A percentile compares a stretch with the other conserved stretches of the same genome.
Conservation (phyloP, 306 rosid species). For the Morella rubra region DNA sequence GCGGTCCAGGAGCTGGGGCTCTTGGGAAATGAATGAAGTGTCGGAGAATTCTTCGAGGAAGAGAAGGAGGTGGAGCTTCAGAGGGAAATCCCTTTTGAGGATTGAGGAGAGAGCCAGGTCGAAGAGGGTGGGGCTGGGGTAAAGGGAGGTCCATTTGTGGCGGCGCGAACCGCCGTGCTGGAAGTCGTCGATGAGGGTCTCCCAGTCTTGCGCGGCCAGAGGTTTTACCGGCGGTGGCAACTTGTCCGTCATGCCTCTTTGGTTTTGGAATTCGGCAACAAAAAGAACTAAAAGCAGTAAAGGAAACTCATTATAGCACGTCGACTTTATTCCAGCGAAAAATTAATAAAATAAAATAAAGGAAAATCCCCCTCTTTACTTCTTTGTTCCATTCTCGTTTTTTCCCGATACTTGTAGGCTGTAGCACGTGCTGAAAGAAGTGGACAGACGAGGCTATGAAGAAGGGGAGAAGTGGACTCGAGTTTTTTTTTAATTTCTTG, state of each 20-base stretch:
- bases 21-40: constrained; percentile 31
- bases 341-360: neutral
- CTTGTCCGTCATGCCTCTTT: constrained; percentile 44
- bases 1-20: constrained; percentile 39
- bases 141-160: constrained; percentile 48
- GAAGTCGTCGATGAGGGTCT: constrained; percentile 76
- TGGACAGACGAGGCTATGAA: too few relatives aligned
- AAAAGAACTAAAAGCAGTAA: too few relatives aligned
- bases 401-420: too few relatives aligned
- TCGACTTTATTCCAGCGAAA: neutral
- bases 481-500: too few relatives aligned
- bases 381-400: neutral
- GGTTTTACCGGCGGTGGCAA: constrained; percentile 37
- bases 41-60: constrained; percentile 81
- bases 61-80: constrained; percentile 58
- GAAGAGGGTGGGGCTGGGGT: constrained; percentile 40
- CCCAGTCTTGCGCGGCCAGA: constrained; percentile 76
- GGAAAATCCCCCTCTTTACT: neutral
- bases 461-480: too few relatives aligned
- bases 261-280: neutral
- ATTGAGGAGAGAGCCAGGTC: constrained; percentile 68
- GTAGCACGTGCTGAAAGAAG: too few relatives aligned
- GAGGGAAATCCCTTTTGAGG: constrained; percentile 68
- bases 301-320: too few relatives aligned
- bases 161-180: constrained; percentile 59